Percentiles rank a stretch among this genome's conserved stretches.
Evolutionary conservation across 2,329 filamentous ascomycete genomes (phyloP).

Genomic region (Fusarium sp.): DNA sequence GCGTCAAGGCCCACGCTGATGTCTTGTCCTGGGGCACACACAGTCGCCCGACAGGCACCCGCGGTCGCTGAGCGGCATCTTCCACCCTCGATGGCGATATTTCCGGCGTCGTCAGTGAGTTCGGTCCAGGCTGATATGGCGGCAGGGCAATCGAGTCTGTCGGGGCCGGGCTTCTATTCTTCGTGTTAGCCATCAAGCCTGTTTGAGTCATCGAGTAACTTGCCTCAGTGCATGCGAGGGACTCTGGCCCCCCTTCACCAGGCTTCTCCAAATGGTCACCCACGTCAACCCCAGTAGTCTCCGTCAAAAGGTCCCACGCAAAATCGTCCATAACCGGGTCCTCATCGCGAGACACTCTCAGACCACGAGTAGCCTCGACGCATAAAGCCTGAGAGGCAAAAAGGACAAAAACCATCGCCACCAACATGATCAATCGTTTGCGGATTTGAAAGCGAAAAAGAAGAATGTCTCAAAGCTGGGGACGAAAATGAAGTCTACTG

Average conservation of each 20-base stretch:
- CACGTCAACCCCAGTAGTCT: neutral
- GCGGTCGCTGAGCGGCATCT: slow-evolving; percentile 26
- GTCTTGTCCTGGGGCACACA: slow-evolving; percentile 21
- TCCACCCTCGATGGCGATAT: slow-evolving; percentile 16
- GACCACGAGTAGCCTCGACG: neutral
- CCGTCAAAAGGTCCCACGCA: neutral
- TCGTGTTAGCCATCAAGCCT: neutral
- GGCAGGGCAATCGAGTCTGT: slow-evolving; percentile 31
- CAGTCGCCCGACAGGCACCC: slow-evolving; percentile 25
- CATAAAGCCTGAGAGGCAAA: neutral
- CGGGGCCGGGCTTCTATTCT: slow-evolving; percentile 29
- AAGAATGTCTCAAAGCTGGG: neutral
- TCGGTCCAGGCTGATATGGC: slow-evolving; percentile 32
- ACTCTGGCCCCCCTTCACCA: neutral
- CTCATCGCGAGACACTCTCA: neutral
- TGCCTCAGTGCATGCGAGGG: neutral
- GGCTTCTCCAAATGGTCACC: neutral
- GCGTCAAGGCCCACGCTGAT: slow-evolving; percentile 12
- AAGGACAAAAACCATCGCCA: neutral
- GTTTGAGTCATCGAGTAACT: neutral
- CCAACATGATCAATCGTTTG: neutral
- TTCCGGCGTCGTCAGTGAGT: neutral
- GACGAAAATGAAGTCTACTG: neutral
- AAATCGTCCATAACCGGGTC: neutral
- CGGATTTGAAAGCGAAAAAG: neutral